Conservation (phyloP, 2,329 filamentous ascomycete genomes). For the Beauveria asiatica region DNA sequence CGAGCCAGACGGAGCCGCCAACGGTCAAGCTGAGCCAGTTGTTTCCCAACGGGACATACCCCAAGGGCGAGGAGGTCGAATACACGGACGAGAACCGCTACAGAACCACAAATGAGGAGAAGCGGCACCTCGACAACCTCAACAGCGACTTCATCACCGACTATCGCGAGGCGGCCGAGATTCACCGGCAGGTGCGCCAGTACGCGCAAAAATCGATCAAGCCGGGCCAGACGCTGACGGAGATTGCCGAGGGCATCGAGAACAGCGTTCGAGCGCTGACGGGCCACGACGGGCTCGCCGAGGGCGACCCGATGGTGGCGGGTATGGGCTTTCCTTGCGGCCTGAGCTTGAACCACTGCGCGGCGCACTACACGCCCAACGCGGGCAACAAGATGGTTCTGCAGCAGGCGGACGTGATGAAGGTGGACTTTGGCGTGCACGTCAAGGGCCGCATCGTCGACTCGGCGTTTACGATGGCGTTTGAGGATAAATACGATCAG, state of each 20-base stretch:
- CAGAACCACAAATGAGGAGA: constrained; percentile 75
- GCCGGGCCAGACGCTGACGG: constrained; percentile 70
- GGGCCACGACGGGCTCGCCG: constrained; percentile 66
- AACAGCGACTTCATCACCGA: constrained; percentile 73
- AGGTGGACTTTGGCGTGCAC: constrained; percentile 76
- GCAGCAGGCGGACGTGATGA: constrained; percentile 67
- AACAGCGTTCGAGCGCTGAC: constrained; percentile 69
- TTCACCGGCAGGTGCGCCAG: constrained; percentile 80
- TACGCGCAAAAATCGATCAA: constrained; percentile 75
- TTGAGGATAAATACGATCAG: constrained; percentile 66
- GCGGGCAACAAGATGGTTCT: constrained; percentile 73
- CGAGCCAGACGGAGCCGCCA: constrained; percentile 65
- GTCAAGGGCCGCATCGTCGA: constrained; percentile 74
- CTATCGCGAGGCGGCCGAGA: constrained; percentile 77
- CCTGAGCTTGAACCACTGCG: constrained; percentile 74
- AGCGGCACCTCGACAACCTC: constrained; percentile 72
- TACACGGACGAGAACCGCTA: constrained; percentile 70
- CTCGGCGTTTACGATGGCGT: constrained; percentile 71
- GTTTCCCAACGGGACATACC: constrained; percentile 65
- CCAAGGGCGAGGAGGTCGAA: constrained; percentile 68
- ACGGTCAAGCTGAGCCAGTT: constrained; percentile 62
- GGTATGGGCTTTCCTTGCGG: constrained; percentile 86
- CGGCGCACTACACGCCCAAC: constrained; percentile 82
- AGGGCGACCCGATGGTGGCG: constrained; percentile 68
- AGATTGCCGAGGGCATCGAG: constrained; percentile 84